A percentile compares a stretch with the other conserved stretches of the same genome.
Conservation (phyloP, 2,329 filamentous ascomycete species). For the Raffaelea ambrosiae region DNA sequence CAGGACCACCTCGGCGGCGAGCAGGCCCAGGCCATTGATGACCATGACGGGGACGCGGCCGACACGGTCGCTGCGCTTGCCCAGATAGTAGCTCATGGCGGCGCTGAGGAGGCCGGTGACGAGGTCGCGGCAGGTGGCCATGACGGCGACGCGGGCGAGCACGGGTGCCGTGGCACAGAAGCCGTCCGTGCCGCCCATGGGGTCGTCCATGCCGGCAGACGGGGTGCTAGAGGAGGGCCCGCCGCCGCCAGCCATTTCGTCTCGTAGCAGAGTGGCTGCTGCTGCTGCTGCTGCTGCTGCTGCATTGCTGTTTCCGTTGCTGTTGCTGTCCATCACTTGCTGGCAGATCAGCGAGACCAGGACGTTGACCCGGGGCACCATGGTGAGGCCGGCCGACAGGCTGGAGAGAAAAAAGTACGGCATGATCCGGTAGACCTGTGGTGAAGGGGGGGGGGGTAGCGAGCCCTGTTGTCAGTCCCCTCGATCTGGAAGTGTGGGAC, state of each 20-base stretch:
- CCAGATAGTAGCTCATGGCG: slow-evolving; percentile 1
- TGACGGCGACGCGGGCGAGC: not conserved
- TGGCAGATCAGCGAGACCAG: slow-evolving; percentile 3
- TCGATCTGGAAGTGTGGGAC: too few relatives aligned
- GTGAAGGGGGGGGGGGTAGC: too few relatives aligned
- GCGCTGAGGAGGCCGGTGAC: not conserved
- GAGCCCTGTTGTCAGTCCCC: too few relatives aligned
- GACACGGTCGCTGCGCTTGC: slow-evolving; percentile 1
- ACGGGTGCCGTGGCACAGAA: not conserved
- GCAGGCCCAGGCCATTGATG: slow-evolving; percentile 1
- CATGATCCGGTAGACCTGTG: slow-evolving; percentile 1
- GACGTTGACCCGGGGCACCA: slow-evolving; percentile 2
- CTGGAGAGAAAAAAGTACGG: slow-evolving; percentile 1
- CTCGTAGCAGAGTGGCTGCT: not conserved
- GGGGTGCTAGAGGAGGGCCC: too few relatives aligned
- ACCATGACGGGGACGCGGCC: slow-evolving; percentile 1
- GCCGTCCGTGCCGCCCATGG: too few relatives aligned
- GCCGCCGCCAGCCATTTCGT: too few relatives aligned
- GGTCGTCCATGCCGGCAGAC: too few relatives aligned
- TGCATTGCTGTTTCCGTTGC: not conserved
- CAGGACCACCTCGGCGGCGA: not conserved
- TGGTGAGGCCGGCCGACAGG: not conserved
- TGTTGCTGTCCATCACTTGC: not conserved
- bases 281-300: not conserved
- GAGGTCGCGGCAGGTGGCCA: slow-evolving; percentile 1